These are phyloP conservation scores for Coniochaeta ligniaria DNA, from an alignment of 2,329 filamentous ascomycete species.

Conservation along the genomic window DNA sequence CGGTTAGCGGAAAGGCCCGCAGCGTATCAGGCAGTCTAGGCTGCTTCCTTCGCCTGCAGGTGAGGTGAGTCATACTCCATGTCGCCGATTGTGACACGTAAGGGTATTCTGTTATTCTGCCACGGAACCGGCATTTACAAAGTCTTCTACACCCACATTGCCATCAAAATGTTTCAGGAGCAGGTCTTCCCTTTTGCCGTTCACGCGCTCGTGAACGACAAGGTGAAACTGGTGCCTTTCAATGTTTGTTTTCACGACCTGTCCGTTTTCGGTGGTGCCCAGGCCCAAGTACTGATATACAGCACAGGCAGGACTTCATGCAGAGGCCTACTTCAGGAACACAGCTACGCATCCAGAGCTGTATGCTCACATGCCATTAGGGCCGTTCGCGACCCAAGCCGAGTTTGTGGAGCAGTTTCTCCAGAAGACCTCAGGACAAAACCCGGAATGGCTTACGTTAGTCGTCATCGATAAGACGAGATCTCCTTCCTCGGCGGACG, in stretches of 20 bases:
- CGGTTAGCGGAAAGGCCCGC: too few species aligned
- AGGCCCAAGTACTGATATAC: background rate
- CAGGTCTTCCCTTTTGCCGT: background rate
- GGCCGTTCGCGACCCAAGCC: background rate
- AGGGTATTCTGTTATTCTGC: too few species aligned
- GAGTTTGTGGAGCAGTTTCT: background rate
- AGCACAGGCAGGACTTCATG: background rate
- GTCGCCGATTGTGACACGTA: too few species aligned
- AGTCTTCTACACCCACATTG: too few species aligned
- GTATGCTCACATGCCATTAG: background rate
- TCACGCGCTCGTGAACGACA: background rate
- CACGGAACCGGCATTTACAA: too few species aligned
- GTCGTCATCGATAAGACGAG: slow-evolving; percentile 22
- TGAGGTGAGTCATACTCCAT: too few species aligned
- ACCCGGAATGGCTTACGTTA: slow-evolving; percentile 4
- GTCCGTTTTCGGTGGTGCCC: background rate
- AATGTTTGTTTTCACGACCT: background rate
- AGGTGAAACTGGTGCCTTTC: background rate
- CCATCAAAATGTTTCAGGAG: background rate
- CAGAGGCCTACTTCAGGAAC: background rate
- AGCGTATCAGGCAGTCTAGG: too few species aligned
- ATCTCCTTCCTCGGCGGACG: slow-evolving; percentile 14
- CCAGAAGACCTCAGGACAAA: background rate
- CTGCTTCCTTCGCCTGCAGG: too few species aligned
- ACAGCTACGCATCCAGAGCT: background rate